Conservation (phyloP, 768 basidiomycete genomes). For the Obba rivulosa region DNA sequence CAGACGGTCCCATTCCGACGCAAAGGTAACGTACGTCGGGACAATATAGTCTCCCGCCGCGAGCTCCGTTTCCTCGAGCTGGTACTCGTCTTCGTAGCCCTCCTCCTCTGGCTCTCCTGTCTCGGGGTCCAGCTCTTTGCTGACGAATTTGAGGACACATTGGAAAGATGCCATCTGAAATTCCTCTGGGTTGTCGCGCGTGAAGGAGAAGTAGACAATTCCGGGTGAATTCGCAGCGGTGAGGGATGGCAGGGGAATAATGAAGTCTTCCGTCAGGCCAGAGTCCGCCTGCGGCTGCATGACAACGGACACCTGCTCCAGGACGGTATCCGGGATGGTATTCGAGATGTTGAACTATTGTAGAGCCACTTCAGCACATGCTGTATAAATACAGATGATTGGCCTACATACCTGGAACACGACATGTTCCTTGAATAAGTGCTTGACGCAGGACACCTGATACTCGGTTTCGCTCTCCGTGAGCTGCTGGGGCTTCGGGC, state of each 20-base stretch:
- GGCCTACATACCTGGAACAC: slow-evolving; percentile 81
- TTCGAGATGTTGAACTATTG: slow-evolving; percentile 93
- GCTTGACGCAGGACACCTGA: slow-evolving; percentile 94
- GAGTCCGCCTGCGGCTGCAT: slow-evolving; percentile 79
- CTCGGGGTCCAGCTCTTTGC: slow-evolving; percentile 95
- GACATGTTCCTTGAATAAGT: slow-evolving; percentile 90
- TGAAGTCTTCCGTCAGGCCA: slow-evolving; percentile 88
- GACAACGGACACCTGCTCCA: slow-evolving; percentile 91
- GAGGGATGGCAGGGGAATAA: slow-evolving; percentile 76
- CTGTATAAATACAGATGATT: neutral
- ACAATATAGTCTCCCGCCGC: slow-evolving; percentile 93
- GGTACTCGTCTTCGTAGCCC: slow-evolving; percentile 99
- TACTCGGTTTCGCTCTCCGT: slow-evolving; percentile 99
- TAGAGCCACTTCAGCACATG: neutral
- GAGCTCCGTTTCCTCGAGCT: slow-evolving; percentile 92
- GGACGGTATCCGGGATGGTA: slow-evolving; percentile 90
- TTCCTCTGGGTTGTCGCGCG: slow-evolving; percentile 68
- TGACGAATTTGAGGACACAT: slow-evolving; percentile 89
- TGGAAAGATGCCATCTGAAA: slow-evolving; percentile 83
- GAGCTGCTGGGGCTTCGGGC: slow-evolving; percentile 67
- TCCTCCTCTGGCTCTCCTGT: slow-evolving; percentile 96
- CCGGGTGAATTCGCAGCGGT: slow-evolving; percentile 70
- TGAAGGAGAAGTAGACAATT: slow-evolving; percentile 90
- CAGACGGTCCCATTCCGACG: slow-evolving; percentile 93
- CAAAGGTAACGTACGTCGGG: slow-evolving; percentile 91